Percentiles rank a stretch among this genome's conserved stretches.
These are phyloP conservation scores for Halophytophthora polymorphica DNA, from an alignment of 352 stramenopile species.

Conservation along the genomic window DNA sequence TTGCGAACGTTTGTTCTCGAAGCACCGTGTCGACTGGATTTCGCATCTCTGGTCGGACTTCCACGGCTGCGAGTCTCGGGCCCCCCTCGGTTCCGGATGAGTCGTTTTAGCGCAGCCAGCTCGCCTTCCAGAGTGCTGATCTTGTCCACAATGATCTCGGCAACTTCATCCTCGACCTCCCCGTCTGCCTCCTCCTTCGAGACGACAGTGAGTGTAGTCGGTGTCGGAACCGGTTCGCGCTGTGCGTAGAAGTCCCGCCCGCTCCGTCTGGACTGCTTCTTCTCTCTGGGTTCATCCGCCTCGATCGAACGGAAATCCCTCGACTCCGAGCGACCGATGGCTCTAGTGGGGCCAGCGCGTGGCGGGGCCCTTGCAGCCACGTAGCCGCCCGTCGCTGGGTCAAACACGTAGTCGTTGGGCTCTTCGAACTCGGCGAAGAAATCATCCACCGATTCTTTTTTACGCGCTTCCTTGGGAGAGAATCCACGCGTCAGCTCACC, in stretches of 20 bases:
- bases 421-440: constrained; percentile 76
- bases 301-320: constrained; percentile 4
- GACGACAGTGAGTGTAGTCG: constrained; percentile 1
- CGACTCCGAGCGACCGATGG: constrained; percentile 5
- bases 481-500: constrained; percentile 42
- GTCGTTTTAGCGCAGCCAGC: constrained; percentile 58
- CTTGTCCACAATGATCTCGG: constrained; percentile 77
- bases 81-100: constrained; percentile 57
- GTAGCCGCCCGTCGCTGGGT: constrained; percentile 53
- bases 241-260: constrained; percentile 5
- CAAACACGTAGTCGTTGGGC: constrained; percentile 76
- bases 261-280: neutral
- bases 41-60: neutral
- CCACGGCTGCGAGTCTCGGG: constrained; percentile 1
- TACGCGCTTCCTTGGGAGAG: constrained; percentile 7
- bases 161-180: constrained; percentile 38
- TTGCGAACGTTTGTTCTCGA: constrained; percentile 31
- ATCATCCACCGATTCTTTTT: constrained; percentile 52
- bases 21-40: constrained; percentile 3
- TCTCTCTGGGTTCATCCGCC: neutral
- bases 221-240: neutral
- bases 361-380: constrained; percentile 26
- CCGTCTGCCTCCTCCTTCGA: constrained; percentile 2
- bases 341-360: constrained; percentile 4
- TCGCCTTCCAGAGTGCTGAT: constrained; percentile 73